These are phyloP conservation scores for Filobasidium uniguttulatum DNA, from an alignment of 1,284 basidiomycete species.

Conservation along the genomic window DNA sequence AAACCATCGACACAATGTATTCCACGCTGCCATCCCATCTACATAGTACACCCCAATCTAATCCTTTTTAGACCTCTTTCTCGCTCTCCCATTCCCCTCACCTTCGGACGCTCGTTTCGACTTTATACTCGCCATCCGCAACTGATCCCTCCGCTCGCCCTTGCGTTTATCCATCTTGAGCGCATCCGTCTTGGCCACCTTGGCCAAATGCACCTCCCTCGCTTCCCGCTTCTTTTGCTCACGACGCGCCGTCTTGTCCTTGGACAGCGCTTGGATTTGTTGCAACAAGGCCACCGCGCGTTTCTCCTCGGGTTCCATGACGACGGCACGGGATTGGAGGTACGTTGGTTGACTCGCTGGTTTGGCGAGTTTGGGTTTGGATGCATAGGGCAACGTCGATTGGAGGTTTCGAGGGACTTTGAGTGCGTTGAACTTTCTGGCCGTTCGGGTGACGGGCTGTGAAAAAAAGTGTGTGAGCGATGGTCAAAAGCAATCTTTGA, in stretches of 20 bases:
- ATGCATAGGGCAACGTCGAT: conserved; percentile 74
- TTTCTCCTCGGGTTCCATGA: conserved; percentile 89
- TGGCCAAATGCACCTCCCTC: conserved; percentile 50
- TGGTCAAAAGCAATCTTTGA: background rate
- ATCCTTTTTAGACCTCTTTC: too few species aligned
- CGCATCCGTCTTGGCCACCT: conserved; percentile 54
- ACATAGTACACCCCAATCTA: too few species aligned
- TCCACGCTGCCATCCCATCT: too few species aligned
- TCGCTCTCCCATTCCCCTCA: conserved; percentile 9
- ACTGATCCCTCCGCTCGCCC: conserved; percentile 63
- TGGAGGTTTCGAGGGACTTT: conserved; percentile 80
- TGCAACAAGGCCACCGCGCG: conserved; percentile 83
- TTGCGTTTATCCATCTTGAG: conserved; percentile 57
- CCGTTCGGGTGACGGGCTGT: conserved; percentile 54
- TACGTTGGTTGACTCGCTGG: conserved; percentile 65
- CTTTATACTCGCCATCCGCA: conserved; percentile 60
- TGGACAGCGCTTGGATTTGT: conserved; percentile 82
- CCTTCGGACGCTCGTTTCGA: conserved; percentile 43
- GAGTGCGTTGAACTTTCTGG: conserved; percentile 81
- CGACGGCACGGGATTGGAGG: conserved; percentile 80
- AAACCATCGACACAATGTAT: too few species aligned
- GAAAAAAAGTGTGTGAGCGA: background rate
- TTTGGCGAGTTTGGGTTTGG: conserved; percentile 75
- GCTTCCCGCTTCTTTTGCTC: conserved; percentile 72
- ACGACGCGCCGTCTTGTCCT: conserved; percentile 65